These are phyloP conservation scores for Alternaria longipes DNA, from an alignment of 2,329 filamentous ascomycete genomes.

Conservation along the genomic window DNA sequence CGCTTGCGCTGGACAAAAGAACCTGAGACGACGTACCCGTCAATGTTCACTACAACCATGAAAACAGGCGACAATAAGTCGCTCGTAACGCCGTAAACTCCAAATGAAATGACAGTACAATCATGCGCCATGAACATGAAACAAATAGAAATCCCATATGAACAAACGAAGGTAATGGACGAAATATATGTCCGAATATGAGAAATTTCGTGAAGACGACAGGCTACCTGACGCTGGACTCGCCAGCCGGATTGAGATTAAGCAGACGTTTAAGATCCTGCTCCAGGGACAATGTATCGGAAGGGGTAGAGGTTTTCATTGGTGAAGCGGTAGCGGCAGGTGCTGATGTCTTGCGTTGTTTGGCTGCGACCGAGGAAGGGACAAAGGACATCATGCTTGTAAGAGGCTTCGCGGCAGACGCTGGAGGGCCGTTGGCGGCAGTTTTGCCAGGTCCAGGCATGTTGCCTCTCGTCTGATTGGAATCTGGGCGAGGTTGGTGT, in stretches of 20 bases:
- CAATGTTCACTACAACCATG: slow-evolving; percentile 25
- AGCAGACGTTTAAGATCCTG: slow-evolving; percentile 50
- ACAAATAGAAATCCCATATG: slow-evolving; percentile 30
- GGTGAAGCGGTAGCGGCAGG: slow-evolving; percentile 26
- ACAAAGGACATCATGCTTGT: slow-evolving; percentile 47
- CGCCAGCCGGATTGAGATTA: slow-evolving; percentile 39
- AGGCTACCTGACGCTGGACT: slow-evolving; percentile 36
- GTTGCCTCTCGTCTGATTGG: slow-evolving; percentile 26
- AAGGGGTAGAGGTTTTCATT: slow-evolving; percentile 24
- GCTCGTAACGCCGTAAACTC: slow-evolving; percentile 31
- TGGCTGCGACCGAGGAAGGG: slow-evolving; percentile 49
- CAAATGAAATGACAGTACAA: slow-evolving; percentile 26
- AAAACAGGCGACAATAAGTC: slow-evolving; percentile 23
- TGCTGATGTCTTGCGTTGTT: slow-evolving; percentile 37
- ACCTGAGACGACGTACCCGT: slow-evolving; percentile 13
- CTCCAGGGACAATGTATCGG: slow-evolving; percentile 42
- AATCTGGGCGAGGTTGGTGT: slow-evolving; percentile 38
- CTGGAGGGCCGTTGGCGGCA: slow-evolving; percentile 21
- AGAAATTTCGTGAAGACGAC: slow-evolving; percentile 19
- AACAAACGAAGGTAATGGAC: slow-evolving; percentile 33
- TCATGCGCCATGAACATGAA: slow-evolving; percentile 32
- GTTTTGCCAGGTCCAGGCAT: slow-evolving; percentile 25
- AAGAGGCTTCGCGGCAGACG: slow-evolving; percentile 31
- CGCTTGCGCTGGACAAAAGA: slow-evolving; percentile 13
- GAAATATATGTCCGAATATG: slow-evolving; percentile 38